Evolutionary conservation across 257 asterid species (phyloP).

Genomic region (Ocimum tenuiflorum): DNA sequence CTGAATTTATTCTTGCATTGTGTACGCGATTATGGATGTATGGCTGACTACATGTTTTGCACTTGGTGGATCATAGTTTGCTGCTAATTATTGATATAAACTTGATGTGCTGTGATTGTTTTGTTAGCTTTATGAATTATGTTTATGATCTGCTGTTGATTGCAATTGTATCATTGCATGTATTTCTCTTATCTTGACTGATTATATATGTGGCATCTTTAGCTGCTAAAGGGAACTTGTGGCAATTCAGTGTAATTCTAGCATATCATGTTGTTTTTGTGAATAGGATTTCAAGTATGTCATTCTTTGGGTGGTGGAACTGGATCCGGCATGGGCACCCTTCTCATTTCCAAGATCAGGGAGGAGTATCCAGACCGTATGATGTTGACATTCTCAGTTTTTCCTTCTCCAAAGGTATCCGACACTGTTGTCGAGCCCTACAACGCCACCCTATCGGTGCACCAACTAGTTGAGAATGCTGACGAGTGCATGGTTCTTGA

Average conservation of each 20-base stretch:
- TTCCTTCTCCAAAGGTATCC: slow-evolving; percentile 52
- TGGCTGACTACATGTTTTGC: not conserved
- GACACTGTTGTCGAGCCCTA: slow-evolving; percentile 56
- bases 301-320: slow-evolving; percentile 60
- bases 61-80: too few species aligned
- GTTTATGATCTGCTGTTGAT: too few species aligned
- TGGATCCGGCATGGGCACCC: slow-evolving; percentile 62
- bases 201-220: not conserved
- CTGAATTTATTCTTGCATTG: not conserved
- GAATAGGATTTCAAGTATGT: slow-evolving; percentile 50
- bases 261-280: not conserved
- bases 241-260: not conserved
- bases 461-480: slow-evolving; percentile 51
- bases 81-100: not conserved
- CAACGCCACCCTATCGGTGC: slow-evolving; percentile 50
- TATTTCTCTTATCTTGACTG: not conserved
- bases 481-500: slow-evolving; percentile 59
- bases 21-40: not conserved
- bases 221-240: not conserved
- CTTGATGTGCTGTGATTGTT: not conserved
- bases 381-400: slow-evolving; percentile 53
- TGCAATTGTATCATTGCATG: not conserved
- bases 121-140: not conserved
- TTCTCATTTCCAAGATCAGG: slow-evolving; percentile 53
- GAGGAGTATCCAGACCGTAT: slow-evolving; percentile 57